A percentile compares a stretch with the other conserved stretches of the same genome.
Evolutionary conservation across 805 yeast species (phyloP).

Genomic region (Gaillardinia entomophila): DNA sequence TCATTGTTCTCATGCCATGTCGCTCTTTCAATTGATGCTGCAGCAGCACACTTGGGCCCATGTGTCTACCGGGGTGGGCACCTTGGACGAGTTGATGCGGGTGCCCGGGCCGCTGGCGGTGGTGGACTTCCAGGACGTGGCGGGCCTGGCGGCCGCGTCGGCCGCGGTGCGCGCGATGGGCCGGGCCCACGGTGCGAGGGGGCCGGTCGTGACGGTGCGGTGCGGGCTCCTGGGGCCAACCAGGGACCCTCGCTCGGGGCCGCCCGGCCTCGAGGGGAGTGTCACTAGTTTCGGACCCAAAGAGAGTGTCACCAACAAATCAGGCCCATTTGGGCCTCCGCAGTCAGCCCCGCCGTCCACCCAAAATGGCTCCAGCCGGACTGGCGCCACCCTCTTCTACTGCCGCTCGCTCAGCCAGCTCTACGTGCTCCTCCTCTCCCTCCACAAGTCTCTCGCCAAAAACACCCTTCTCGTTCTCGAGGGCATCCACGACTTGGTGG

Average conservation of each 20-base stretch:
- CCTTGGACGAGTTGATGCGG: conserved; percentile 21
- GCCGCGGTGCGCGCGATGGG: too few relatives aligned
- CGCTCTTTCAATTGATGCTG: conserved; percentile 23
- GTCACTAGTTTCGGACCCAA: too few relatives aligned
- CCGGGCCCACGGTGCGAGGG: too few relatives aligned
- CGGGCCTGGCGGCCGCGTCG: too few relatives aligned
- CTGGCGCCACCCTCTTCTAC: conserved; percentile 9
- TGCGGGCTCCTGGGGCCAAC: too few relatives aligned
- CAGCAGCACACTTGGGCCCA: conserved; percentile 20
- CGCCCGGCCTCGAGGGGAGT: too few relatives aligned
- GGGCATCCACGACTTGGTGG: conserved; percentile 30
- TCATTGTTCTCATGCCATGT: conserved; percentile 10
- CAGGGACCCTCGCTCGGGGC: too few relatives aligned
- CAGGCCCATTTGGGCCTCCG: too few relatives aligned
- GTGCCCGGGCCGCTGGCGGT: conserved; percentile 14
- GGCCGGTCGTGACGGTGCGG: too few relatives aligned
- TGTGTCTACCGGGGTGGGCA: conserved; percentile 20
- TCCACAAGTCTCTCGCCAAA: too few relatives aligned
- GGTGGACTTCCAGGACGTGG: conserved; percentile 34
- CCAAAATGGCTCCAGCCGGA: conserved; percentile 14
- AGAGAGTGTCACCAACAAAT: too few relatives aligned
- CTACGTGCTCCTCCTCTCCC: conserved; percentile 13
- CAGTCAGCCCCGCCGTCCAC: too few relatives aligned
- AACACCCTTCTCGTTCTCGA: conserved; percentile 21
- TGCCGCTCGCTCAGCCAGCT: conserved; percentile 23